A percentile compares a stretch with the other conserved stretches of the same genome.
These are phyloP conservation scores for Tranzscheliella williamsii DNA, from an alignment of 1,284 basidiomycete species.

Conservation along the genomic window DNA sequence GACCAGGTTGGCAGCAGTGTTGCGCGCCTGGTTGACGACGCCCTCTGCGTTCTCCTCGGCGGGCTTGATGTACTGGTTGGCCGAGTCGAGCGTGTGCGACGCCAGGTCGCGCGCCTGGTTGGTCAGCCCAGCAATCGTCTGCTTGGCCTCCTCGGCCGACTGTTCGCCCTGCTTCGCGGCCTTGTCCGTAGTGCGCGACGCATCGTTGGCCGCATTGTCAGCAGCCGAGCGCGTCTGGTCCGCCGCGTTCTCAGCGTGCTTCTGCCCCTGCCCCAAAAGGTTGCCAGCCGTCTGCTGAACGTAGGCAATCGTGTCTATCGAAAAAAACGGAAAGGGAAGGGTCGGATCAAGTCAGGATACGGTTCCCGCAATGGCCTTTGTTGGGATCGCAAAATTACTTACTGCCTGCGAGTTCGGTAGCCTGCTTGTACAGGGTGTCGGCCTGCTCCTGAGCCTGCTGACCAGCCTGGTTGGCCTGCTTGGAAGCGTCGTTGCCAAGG, in stretches of 20 bases:
- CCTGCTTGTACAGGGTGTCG: conserved; percentile 34
- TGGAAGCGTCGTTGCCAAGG: conserved; percentile 24
- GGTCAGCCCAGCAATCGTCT: conserved; percentile 33
- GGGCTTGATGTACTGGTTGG: conserved; percentile 50
- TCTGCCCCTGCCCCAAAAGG: conserved; percentile 36
- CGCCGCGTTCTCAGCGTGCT: conserved; percentile 20
- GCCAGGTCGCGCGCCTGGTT: conserved; percentile 46
- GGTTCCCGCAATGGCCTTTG: no score
- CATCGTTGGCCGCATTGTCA: conserved; percentile 35
- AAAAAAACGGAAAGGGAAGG: background rate
- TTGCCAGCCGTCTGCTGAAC: conserved; percentile 40
- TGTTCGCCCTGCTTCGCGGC: conserved; percentile 39
- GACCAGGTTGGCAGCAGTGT: conserved; percentile 29
- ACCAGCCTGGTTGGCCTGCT: conserved; percentile 25
- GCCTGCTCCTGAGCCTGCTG: conserved; percentile 28
- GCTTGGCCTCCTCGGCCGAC: conserved; percentile 38
- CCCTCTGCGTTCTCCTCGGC: conserved; percentile 25
- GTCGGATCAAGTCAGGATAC: conserved; percentile 1
- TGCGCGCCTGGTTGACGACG: conserved; percentile 34
- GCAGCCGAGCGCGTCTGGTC: conserved; percentile 38
- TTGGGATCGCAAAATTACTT: conserved; percentile 7
- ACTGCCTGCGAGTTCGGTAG: conserved; percentile 37
- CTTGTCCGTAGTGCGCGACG: conserved; percentile 20
- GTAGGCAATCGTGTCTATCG: conserved; percentile 34
- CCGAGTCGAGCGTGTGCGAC: conserved; percentile 39